These are phyloP conservation scores for Pelargonium myrrhifolium DNA, from an alignment of 441 rosid genomes.

Conservation along the genomic window DNA sequence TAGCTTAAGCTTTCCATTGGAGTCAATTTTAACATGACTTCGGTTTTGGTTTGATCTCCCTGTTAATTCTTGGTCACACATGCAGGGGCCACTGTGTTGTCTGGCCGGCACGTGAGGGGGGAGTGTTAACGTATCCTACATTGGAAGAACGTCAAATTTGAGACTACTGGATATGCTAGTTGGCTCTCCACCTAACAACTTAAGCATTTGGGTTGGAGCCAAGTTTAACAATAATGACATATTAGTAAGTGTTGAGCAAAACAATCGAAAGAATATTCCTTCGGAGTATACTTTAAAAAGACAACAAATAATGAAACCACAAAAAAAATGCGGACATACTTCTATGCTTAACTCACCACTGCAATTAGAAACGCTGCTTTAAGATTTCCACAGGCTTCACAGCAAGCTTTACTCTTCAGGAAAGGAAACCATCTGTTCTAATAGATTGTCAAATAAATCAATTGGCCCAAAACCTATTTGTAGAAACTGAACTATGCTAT, in stretches of 20 bases:
- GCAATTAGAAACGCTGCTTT: conserved; percentile 94
- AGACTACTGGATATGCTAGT: too few relatives aligned
- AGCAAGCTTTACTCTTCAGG: conserved; percentile 79
- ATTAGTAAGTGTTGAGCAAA: not conserved
- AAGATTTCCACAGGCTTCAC: conserved; percentile 92
- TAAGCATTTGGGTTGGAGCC: too few relatives aligned
- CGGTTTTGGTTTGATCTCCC: too few relatives aligned
- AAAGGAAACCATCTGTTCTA: conserved; percentile 92
- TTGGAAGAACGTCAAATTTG: too few relatives aligned
- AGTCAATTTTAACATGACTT: too few relatives aligned
- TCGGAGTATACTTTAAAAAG: not conserved
- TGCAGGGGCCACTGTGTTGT: too few relatives aligned
- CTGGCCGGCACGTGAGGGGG: too few relatives aligned
- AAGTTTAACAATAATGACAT: too few relatives aligned
- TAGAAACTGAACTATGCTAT: conserved; percentile 7
- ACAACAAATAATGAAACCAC: not conserved
- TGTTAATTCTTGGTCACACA: too few relatives aligned
- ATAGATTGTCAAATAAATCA: conserved; percentile 18
- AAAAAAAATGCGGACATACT: not conserved
- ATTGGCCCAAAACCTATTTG: conserved; percentile 10
- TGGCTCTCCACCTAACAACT: too few relatives aligned
- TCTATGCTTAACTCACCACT: conserved; percentile 49
- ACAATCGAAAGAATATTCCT: not conserved
- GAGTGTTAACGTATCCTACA: too few relatives aligned
- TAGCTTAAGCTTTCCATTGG: too few relatives aligned